These are phyloP conservation scores for Penicillium dipodomyicola DNA, from an alignment of 495 filamentous ascomycete species.

Conservation along the genomic window DNA sequence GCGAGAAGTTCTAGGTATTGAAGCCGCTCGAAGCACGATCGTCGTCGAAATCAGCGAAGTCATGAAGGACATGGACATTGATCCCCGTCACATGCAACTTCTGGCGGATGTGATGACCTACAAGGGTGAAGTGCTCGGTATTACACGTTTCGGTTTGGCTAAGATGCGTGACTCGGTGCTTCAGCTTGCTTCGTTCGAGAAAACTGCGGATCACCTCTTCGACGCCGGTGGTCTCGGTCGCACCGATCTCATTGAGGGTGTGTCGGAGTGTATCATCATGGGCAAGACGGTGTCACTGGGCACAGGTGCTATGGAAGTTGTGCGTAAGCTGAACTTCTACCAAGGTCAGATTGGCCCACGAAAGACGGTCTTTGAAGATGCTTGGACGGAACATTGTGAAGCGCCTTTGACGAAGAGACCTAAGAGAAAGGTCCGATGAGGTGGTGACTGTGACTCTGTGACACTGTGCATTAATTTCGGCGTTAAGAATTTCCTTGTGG, in stretches of 20 bases:
- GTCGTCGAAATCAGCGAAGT: conserved; percentile 74
- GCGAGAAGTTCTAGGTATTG: conserved; percentile 90
- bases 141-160: conserved; percentile 91
- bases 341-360: conserved; percentile 60
- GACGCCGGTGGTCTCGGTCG: conserved; percentile 91
- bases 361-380: conserved; percentile 74
- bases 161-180: conserved; percentile 97
- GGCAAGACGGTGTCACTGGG: conserved; percentile 88
- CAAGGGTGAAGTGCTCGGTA: conserved; percentile 96
- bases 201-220: conserved; percentile 96
- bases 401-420: conserved; percentile 22
- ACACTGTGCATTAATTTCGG: conserved; percentile 26
- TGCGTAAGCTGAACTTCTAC: conserved; percentile 67
- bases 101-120: conserved; percentile 99
- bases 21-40: conserved; percentile 85
- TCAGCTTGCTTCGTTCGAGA: conserved; percentile 96
- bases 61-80: conserved; percentile 92
- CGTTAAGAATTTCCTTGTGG: conserved; percentile 24
- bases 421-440: conserved; percentile 26
- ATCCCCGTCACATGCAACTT: conserved; percentile 97
- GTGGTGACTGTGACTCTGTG: conserved; percentile 10
- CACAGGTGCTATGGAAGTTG: conserved; percentile 87
- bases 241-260: conserved; percentile 83
- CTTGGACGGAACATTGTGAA: conserved; percentile 52
- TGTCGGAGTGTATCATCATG: conserved; percentile 98